phyloP scores from a whole-genome alignment of 2,329 filamentous ascomycete species.

The Colletotrichum noveboracense region DNA sequence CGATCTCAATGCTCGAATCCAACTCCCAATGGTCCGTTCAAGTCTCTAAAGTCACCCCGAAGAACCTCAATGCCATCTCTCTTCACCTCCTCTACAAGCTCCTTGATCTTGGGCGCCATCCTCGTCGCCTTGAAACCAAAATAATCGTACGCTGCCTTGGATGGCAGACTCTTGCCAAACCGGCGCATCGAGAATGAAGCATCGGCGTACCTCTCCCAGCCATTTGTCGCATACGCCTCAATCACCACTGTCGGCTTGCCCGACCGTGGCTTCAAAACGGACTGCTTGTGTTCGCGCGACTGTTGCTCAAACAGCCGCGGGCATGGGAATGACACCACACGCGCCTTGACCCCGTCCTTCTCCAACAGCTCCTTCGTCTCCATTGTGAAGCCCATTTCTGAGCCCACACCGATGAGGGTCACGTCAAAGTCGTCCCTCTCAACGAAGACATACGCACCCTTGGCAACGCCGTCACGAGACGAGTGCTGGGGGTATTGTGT shows the following conservation, averaged over 20 bases:
- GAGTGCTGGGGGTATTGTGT: slow-evolving; percentile 43
- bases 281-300: slow-evolving; percentile 44
- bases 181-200: slow-evolving; percentile 57
- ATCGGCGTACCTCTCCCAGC: slow-evolving; percentile 67
- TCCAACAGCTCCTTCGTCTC: slow-evolving; percentile 41
- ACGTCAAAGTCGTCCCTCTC: slow-evolving; percentile 48
- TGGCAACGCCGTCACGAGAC: slow-evolving; percentile 48
- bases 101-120: slow-evolving; percentile 37
- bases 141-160: slow-evolving; percentile 55
- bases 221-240: slow-evolving; percentile 62
- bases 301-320: slow-evolving; percentile 49
- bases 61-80: slow-evolving; percentile 33
- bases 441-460: slow-evolving; percentile 51
- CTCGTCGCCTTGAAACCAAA: slow-evolving; percentile 53
- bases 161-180: slow-evolving; percentile 61
- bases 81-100: slow-evolving; percentile 32
- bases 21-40: slow-evolving; percentile 24
- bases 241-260: slow-evolving; percentile 55
- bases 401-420: slow-evolving; percentile 45
- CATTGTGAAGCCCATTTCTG: slow-evolving; percentile 38
- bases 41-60: slow-evolving; percentile 35
- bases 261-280: slow-evolving; percentile 46
- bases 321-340: slow-evolving; percentile 52
- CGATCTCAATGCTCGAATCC: slow-evolving; percentile 7
- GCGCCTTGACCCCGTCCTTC: slow-evolving; percentile 39